A percentile compares a stretch with the other conserved stretches of the same genome.
These are phyloP conservation scores for Hanseniaspora vineae DNA, from an alignment of 805 yeast genomes.

Conservation along the genomic window DNA sequence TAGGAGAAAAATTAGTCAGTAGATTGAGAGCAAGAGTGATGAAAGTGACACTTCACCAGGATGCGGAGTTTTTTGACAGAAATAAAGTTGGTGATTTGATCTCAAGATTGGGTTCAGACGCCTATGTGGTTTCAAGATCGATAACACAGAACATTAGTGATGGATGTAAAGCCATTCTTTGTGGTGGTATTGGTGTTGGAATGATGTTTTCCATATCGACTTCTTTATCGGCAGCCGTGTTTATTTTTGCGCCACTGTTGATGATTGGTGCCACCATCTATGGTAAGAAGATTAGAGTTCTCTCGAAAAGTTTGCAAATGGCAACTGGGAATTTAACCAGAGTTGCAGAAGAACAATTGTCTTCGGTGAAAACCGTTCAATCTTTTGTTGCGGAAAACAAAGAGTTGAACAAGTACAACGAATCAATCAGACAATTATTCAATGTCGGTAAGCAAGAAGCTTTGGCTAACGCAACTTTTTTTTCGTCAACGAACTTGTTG, in stretches of 20 bases:
- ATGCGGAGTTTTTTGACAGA: slow-evolving; percentile 86
- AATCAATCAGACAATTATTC: slow-evolving; percentile 55
- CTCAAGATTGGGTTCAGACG: slow-evolving; percentile 79
- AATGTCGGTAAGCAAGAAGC: slow-evolving; percentile 71
- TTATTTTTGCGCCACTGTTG: slow-evolving; percentile 71
- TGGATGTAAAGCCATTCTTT: slow-evolving; percentile 70
- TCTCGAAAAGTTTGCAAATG: slow-evolving; percentile 71
- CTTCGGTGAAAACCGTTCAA: slow-evolving; percentile 81
- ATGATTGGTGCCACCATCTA: slow-evolving; percentile 65
- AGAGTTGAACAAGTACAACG: slow-evolving; percentile 66
- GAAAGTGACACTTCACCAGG: slow-evolving; percentile 69
- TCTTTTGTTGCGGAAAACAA: slow-evolving; percentile 78
- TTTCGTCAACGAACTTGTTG: slow-evolving; percentile 63
- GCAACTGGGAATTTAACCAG: slow-evolving; percentile 79
- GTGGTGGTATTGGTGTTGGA: slow-evolving; percentile 74
- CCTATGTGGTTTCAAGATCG: slow-evolving; percentile 78
- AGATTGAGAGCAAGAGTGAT: slow-evolving; percentile 67
- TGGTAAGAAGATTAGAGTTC: slow-evolving; percentile 65
- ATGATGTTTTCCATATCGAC: slow-evolving; percentile 86
- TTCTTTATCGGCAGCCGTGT: slow-evolving; percentile 67
- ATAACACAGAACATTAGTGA: slow-evolving; percentile 86
- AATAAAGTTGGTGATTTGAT: slow-evolving; percentile 91
- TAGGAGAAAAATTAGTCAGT: slow-evolving; percentile 82
- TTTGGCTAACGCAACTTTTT: slow-evolving; percentile 60
- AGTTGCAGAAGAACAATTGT: slow-evolving; percentile 85